phyloP scores from a whole-genome alignment of 129 eudicot genomes.

The Rutidosis leptorrhynchoides region DNA sequence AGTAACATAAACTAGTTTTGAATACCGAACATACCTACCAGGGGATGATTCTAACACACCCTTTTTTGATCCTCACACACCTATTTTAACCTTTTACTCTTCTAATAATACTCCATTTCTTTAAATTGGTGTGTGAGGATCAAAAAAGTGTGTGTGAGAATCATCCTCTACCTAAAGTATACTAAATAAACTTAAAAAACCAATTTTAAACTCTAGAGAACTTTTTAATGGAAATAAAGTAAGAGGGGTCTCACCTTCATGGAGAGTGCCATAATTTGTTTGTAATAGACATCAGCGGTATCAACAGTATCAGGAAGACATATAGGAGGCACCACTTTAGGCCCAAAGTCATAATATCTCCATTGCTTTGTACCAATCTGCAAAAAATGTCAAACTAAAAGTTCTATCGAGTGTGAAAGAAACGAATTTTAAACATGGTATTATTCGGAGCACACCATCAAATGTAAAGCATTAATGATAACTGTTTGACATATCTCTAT shows the following conservation, averaged over 20 bases:
- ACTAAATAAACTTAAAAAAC: constrained; percentile 2
- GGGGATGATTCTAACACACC: too few relatives aligned
- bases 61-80: too few relatives aligned
- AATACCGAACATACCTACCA: not conserved
- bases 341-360: constrained; percentile 97
- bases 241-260: constrained; percentile 53
- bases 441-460: constrained; percentile 4
- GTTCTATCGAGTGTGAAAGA: constrained; percentile 9
- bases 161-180: too few relatives aligned
- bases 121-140: too few relatives aligned
- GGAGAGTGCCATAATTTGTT: constrained; percentile 90
- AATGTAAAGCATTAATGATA: not conserved
- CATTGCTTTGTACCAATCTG: constrained; percentile 94
- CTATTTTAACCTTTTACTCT: too few relatives aligned
- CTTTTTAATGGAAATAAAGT: not conserved
- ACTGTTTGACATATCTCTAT: not conserved
- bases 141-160: too few relatives aligned
- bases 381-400: constrained; percentile 13
- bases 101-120: too few relatives aligned
- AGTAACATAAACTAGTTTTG: not conserved
- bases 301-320: constrained; percentile 91
- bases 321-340: constrained; percentile 90
- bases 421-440: constrained; percentile 10
- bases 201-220: not conserved
- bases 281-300: constrained; percentile 97